A percentile compares a stretch with the other conserved stretches of the same genome.
phyloP scores from a whole-genome alignment of 228 moss, liverwort and hornwort genomes.

The Sphagnum fallax region DNA sequence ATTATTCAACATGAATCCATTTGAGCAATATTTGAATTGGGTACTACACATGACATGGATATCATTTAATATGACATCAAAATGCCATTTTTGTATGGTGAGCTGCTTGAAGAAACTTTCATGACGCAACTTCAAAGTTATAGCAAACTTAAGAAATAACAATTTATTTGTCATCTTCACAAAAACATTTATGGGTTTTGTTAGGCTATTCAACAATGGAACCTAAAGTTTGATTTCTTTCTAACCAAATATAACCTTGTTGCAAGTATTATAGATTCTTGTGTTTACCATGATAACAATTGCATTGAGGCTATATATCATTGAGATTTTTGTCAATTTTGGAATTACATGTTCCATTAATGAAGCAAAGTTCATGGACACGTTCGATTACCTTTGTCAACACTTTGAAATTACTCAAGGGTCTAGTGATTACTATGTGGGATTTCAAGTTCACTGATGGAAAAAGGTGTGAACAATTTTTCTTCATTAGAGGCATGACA shows the following conservation, averaged over 20 bases:
- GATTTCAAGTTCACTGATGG: no score
- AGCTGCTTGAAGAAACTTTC: background rate
- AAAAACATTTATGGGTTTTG: background rate
- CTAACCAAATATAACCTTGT: background rate
- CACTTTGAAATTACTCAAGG: no score
- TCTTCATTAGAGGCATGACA: no score
- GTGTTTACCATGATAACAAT: background rate
- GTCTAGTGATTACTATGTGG: no score
- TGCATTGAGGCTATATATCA: background rate
- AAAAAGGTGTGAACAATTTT: no score
- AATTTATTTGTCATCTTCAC: background rate
- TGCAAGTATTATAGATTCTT: background rate
- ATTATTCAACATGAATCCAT: background rate
- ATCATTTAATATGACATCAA: background rate
- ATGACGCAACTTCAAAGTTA: background rate
- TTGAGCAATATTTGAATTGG: background rate
- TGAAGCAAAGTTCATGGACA: background rate
- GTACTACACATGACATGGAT: background rate
- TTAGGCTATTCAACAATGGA: background rate
- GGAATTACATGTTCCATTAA: background rate
- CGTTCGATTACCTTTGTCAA: background rate
- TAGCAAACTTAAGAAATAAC: background rate
- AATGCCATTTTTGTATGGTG: background rate
- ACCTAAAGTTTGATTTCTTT: background rate
- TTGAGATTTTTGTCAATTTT: background rate